Conservation (phyloP, 257 asterid species). For the Paraleonurus japonicus region DNA sequence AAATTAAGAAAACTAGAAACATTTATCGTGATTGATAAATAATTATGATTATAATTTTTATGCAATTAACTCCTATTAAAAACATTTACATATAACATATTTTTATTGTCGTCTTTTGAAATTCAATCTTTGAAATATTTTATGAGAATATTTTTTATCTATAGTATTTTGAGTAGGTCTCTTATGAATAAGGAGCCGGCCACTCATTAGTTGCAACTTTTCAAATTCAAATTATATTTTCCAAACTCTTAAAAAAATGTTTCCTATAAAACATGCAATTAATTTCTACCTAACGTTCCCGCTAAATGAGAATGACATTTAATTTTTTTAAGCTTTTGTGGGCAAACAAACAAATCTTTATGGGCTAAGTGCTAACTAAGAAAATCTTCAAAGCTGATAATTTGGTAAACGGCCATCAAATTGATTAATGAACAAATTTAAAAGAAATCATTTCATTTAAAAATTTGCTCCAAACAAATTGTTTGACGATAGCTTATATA, state of each 20-base stretch:
- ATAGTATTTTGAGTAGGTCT: too few relatives aligned
- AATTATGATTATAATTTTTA: too few relatives aligned
- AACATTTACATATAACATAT: too few relatives aligned
- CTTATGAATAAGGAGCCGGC: background rate
- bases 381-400: background rate
- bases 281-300: background rate
- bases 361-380: background rate
- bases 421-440: background rate
- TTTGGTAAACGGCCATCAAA: background rate
- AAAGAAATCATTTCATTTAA: too few relatives aligned
- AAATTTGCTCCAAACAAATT: too few relatives aligned
- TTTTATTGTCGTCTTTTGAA: too few relatives aligned
- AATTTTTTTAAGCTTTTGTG: background rate
- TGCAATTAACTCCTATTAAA: too few relatives aligned
- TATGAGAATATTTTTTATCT: too few relatives aligned
- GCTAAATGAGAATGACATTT: background rate
- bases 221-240: background rate
- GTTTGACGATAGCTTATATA: too few relatives aligned
- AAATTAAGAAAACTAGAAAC: too few relatives aligned
- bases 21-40: too few relatives aligned
- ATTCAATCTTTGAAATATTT: too few relatives aligned
- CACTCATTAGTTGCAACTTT: background rate
- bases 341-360: background rate
- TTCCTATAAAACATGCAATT: background rate
- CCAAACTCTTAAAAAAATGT: background rate